Base-by-base conservation (phyloP, 2,329 filamentous ascomycete species). In the Apiospora marii region DNA sequence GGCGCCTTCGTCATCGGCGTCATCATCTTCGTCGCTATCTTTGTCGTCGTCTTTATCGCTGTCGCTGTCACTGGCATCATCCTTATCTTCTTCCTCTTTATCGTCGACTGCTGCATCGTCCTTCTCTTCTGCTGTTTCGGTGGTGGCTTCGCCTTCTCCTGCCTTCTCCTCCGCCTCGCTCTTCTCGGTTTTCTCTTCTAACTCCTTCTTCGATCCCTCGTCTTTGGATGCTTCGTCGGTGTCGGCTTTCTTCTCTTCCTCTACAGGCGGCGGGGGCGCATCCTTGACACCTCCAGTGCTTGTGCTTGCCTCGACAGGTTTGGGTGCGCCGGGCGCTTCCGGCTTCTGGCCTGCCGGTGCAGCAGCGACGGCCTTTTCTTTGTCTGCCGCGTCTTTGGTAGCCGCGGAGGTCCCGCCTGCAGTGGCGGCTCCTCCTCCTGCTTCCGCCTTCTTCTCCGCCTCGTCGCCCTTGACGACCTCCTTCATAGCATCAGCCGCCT, bases 111-210 rank as follows among this genome's bases (percentile, higher is more conserved):
- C 78, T 67, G 75, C 74, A 70, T 78, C 78, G 16, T 76, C 75
- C 67, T 80, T 76, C 30, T 74, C 72, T 12, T 75, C 73, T 30
- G 74, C 77, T 72, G 74, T 77, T 72, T 78, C 80, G 2, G 76
- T 77, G 68, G 79, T 76, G 1, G 78, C 77, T 80, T 84, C 75
- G 79, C 22, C 19, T 49, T 19, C 44, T 49, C 7, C 44, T 76
- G 1, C 78, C 77, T 80, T 84, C 75, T 79, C 46, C 19, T 49
- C 44, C 14, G 19, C 46, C n/a, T 48, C 46, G 5, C 81, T 73
- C 79, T 78, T 75, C 70, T 80, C 75, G 75, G 81, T 75, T 78
- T 80, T 19, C 79, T 82, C 73, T 80, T 81, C 74, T 22, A 58
- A n/a, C 27, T 49, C 71, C 3, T 70, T 34, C 48, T 71, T 71